Base-by-base conservation (phyloP, 768 basidiomycete genomes). In the Termitomyces sp. region DNA sequence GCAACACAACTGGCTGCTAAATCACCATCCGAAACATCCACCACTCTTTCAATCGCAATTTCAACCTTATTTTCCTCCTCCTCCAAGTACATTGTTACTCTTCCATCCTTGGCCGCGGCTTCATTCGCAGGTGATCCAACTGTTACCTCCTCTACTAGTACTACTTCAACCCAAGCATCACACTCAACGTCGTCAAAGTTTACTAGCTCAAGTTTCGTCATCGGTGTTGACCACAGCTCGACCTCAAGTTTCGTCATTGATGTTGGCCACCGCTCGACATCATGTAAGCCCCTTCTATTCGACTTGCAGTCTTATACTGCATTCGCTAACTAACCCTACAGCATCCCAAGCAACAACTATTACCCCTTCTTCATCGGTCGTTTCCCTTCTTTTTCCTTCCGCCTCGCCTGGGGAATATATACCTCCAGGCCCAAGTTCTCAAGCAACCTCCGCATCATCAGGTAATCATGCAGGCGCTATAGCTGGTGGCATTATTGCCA, bases 401-500 rank as follows among this genome's bases (percentile, higher is more conserved):
- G 19, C 54, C 23, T 52, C 58, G 23, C 28, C 27, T 16, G 51
- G 37, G 11, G 10, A 28, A 11, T 28, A 27, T 28, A 17, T 14
- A n/a, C 34, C 58, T 23, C 14, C 49, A 55, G 12, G 11, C 28
- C 5, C 35, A 6, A 54, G 17, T n/a, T 19, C 39, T 2, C 50
- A 34, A 28, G 30, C 5, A 19, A 52, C n/a, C 27, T 56, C 58
- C 21, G 25, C 32, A 19, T 25, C 51, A 14, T 40, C 60, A 32
- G 34, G 34, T 6, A 47, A 41, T 37, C 35, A 50, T 19, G 51
- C 50, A 43, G 64, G 66, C 1, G 55, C 60, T 9, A 62, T 67
- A 25, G 66, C 62, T 17, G 64, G 66, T 30, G 65, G 60, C 11
- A 50, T 66, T 19, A 52, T 66, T 34, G 63, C 58, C 3, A 58